phyloP scores from a whole-genome alignment of 2,329 filamentous ascomycete species.

The Didymella pomorum region DNA sequence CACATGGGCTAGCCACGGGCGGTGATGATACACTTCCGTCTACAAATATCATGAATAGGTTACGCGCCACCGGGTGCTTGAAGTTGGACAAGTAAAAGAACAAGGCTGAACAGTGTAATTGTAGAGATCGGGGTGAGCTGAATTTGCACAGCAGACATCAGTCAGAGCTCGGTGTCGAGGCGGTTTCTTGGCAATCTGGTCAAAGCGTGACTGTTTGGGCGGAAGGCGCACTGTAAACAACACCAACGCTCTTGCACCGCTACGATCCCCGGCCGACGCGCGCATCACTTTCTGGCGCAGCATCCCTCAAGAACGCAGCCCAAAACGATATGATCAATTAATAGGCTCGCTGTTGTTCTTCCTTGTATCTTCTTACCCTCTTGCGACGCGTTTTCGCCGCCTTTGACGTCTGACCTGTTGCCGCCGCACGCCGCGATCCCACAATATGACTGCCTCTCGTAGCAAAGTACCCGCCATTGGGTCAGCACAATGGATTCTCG shows the following conservation, averaged over 20 bases:
- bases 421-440: conserved; percentile 15
- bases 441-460: conserved; percentile 44
- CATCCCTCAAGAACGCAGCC: conserved; percentile 20
- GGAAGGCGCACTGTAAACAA: conserved; percentile 18
- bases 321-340: conserved; percentile 34
- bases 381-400: conserved; percentile 36
- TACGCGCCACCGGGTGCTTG: no score
- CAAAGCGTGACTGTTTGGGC: conserved; percentile 12
- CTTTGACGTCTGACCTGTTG: conserved; percentile 4
- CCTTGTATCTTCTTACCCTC: conserved; percentile 24
- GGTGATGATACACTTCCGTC: no score
- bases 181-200: neutral
- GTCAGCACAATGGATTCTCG: conserved; percentile 82
- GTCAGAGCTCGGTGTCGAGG: neutral
- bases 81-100: no score
- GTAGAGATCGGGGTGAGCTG: neutral
- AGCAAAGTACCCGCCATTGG: conserved; percentile 67
- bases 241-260: conserved; percentile 22
- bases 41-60: no score
- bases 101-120: no score
- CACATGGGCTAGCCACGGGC: no score
- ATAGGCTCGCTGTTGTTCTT: conserved; percentile 11
- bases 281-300: conserved; percentile 22
- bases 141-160: neutral
- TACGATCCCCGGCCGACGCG: conserved; percentile 25